A percentile compares a stretch with the other conserved stretches of the same genome.
phyloP scores from a whole-genome alignment of 108 stramenopile genomes.

The Aurantiochytrium sp. region DNA sequence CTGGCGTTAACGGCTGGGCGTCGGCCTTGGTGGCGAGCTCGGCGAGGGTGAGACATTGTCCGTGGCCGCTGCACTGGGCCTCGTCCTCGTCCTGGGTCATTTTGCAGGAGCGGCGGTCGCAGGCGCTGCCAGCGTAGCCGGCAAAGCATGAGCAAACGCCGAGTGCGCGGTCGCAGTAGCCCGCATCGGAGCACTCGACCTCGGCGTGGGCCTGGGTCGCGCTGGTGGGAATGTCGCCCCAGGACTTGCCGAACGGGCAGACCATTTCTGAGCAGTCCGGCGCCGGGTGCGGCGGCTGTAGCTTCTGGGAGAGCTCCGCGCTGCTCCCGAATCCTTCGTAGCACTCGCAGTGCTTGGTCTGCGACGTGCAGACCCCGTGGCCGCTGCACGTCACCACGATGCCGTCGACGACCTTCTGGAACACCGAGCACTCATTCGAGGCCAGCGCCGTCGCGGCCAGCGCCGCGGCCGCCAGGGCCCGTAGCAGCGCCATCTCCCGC shows the following conservation, averaged over 20 bases:
- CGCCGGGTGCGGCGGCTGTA: neutral
- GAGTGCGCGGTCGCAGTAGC: conserved; percentile 47
- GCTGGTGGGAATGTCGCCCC: conserved; percentile 51
- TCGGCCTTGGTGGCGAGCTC: conserved; percentile 43
- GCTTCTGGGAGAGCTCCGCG: neutral
- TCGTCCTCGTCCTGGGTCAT: conserved; percentile 46
- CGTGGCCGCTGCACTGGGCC: conserved; percentile 55
- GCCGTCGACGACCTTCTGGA: neutral
- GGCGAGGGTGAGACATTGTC: conserved; percentile 50
- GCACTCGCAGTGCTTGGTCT: conserved; percentile 47
- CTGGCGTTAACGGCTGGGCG: conserved; percentile 46
- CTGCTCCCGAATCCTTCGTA: conserved; percentile 52
- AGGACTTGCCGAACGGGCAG: conserved; percentile 36
- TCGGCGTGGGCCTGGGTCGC: conserved; percentile 44
- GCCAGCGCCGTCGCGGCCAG: neutral
- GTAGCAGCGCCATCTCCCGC: too few relatives aligned
- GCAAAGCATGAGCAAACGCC: conserved; percentile 55
- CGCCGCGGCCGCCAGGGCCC: too few relatives aligned
- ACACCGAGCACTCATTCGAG: neutral
- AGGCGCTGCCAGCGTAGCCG: conserved; percentile 55
- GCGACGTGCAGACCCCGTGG: conserved; percentile 51
- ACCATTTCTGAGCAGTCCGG: conserved; percentile 14
- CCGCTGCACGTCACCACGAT: conserved; percentile 46
- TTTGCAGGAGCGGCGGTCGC: conserved; percentile 15
- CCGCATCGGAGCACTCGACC: conserved; percentile 57